Evolutionary conservation across 257 asterid genomes (phyloP).

Genomic region (Catharanthus roseus): DNA sequence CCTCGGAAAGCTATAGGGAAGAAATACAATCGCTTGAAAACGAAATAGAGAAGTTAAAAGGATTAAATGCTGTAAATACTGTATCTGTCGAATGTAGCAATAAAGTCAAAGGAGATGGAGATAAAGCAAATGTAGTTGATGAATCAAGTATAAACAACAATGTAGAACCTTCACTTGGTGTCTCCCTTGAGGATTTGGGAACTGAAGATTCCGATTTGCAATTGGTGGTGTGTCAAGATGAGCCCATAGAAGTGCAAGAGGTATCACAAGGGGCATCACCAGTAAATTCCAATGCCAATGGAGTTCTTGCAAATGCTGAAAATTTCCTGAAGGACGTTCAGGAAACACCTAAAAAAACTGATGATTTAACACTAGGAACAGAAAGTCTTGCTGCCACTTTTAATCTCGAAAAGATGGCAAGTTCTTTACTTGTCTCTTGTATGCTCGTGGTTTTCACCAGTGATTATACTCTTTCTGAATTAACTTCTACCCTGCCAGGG

Average conservation of each 20-base stretch:
- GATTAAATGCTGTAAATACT: conserved; percentile 24
- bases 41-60: conserved; percentile 45
- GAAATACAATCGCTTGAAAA: conserved; percentile 37
- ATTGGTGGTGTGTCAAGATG: conserved; percentile 33
- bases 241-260: conserved; percentile 34
- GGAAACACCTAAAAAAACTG: conserved; percentile 37
- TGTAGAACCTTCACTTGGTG: conserved; percentile 29
- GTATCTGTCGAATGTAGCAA: conserved; percentile 33
- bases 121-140: conserved; percentile 30
- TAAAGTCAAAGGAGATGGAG: conserved; percentile 34
- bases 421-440: conserved; percentile 15
- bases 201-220: conserved; percentile 36
- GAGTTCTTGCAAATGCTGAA: conserved; percentile 26
- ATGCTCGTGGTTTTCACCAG: not conserved
- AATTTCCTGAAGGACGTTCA: conserved; percentile 29
- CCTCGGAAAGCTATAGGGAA: conserved; percentile 38
- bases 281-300: conserved; percentile 36
- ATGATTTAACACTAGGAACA: conserved; percentile 31
- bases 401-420: conserved; percentile 59
- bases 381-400: conserved; percentile 44
- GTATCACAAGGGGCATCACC: conserved; percentile 31
- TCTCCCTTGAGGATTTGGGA: conserved; percentile 32
- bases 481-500: conserved; percentile 46
- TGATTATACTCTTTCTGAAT: conserved; percentile 1
- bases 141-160: conserved; percentile 35